phyloP scores from a whole-genome alignment of 371 early-diverging fungal genomes.

The Choanephora cucurbitarum region DNA sequence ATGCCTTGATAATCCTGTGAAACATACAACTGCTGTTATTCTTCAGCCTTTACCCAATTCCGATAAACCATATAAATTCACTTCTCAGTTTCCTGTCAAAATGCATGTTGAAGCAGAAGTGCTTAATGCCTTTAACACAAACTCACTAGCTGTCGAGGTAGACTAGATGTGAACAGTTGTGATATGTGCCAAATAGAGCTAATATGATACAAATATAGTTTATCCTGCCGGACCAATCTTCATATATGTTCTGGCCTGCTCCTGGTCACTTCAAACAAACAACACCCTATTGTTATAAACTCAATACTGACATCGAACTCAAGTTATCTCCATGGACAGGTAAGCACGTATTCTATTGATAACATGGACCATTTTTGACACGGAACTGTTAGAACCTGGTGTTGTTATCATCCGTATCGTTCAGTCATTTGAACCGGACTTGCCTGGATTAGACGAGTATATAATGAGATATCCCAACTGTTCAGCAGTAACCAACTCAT shows the following conservation, averaged over 20 bases:
- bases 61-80: constrained; percentile 45
- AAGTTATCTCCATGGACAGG: constrained; percentile 45
- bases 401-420: constrained; percentile 36
- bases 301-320: constrained; percentile 35
- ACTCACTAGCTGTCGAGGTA: constrained; percentile 47
- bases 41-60: constrained; percentile 37
- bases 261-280: constrained; percentile 39
- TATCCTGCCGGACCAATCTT: constrained; percentile 39
- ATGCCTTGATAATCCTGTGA: constrained; percentile 32
- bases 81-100: constrained; percentile 29
- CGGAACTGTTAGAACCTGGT: constrained; percentile 22
- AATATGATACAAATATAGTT: constrained; percentile 16
- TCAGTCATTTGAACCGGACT: constrained; percentile 50
- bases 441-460: constrained; percentile 45
- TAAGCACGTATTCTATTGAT: constrained; percentile 5
- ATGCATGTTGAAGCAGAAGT: constrained; percentile 46
- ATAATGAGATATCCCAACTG: constrained; percentile 42
- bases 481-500: constrained; percentile 3
- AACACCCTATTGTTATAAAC: constrained; percentile 38
- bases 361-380: neutral
- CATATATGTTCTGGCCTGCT: constrained; percentile 43
- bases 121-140: constrained; percentile 34
- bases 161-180: neutral
- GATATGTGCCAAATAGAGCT: neutral
- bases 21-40: constrained; percentile 40